Evolutionary conservation across 106 monocot genomes (phyloP), one percentile per base, ranked within the genome.

Genomic region (Chionographis japonica): DNA sequence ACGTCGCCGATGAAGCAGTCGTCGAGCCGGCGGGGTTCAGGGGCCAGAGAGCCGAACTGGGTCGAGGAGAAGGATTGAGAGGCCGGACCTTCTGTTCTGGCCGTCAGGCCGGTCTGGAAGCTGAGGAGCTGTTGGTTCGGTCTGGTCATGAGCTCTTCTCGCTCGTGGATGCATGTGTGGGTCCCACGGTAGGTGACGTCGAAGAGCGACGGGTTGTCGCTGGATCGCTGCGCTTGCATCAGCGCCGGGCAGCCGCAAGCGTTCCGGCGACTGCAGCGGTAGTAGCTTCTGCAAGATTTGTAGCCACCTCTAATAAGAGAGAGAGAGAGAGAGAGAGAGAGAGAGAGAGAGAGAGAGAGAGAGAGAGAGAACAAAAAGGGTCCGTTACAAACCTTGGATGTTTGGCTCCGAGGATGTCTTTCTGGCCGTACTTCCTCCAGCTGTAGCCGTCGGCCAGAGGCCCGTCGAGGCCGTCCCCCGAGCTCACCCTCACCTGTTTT

Each of bases 361-460:
- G n/a, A n/a, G n/a, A n/a, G n/a, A n/a, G 27, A 27, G 27, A 1
- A 27, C 27, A 1, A 27, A 27, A 27, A 27, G 27, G 27, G 27
- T 27, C 27, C 27, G 27, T 27, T 27, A 27, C 27, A 27, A 13
- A 85, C 81, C 78, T 81, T 3, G 76, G 81, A 40, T 62, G 49
- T 57, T 70, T 81, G 14, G 85, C 77, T 17, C 69, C 80, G n/a
- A 67, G 77, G 37, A 85, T 85, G 1, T 65, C 61, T 65, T 85
- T 85, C 62, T 85, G 81, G 9, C 85, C 85, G 41, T 81, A 85
- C 50, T 85, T 85, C 49, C 80, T 81, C 85, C 85, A 85, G 55
- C 70, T 78, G 43, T 69, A 69, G 14, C 85, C 85, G 57, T 85
- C 85, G 14, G 78, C 73, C 8, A 79, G 39, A 4, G 76, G 40